A percentile compares a stretch with the other conserved stretches of the same genome.
phyloP scores from a whole-genome alignment of 2,329 filamentous ascomycete genomes.

The Colletotrichum sublineola region DNA sequence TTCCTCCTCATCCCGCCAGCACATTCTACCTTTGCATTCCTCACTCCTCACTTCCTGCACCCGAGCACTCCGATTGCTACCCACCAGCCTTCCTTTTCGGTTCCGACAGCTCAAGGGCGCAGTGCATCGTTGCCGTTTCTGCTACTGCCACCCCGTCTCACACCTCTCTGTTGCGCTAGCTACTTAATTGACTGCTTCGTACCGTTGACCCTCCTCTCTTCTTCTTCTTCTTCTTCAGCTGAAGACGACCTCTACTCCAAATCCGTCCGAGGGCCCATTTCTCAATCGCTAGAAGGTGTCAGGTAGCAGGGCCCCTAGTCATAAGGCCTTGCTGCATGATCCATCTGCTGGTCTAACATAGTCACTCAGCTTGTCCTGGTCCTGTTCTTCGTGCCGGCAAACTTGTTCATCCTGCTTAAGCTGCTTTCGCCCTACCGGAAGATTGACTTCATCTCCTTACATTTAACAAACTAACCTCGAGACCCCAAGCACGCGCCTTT shows the following conservation, averaged over 20 bases:
- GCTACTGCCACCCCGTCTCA: slow-evolving; percentile 22
- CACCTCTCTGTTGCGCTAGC: slow-evolving; percentile 1
- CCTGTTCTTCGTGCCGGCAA: slow-evolving; percentile 11
- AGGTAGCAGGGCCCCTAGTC: slow-evolving; percentile 26
- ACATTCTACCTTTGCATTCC: slow-evolving; percentile 3
- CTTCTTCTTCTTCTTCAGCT: slow-evolving; percentile 2
- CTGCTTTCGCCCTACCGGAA: slow-evolving; percentile 22
- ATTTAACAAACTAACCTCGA: slow-evolving; percentile 29
- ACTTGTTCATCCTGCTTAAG: slow-evolving; percentile 10
- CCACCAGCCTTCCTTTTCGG: background rate
- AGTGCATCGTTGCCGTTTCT: slow-evolving; percentile 11
- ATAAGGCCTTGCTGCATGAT: slow-evolving; percentile 30
- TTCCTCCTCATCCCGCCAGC: slow-evolving; percentile 7
- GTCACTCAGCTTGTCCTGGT: slow-evolving; percentile 13
- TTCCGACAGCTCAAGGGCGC: background rate
- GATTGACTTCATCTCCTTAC: slow-evolving; percentile 26
- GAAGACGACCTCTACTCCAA: slow-evolving; percentile 26
- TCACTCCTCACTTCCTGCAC: slow-evolving; percentile 13
- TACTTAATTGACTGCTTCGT: background rate
- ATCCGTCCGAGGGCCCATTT: slow-evolving; percentile 25
- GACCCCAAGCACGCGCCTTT: slow-evolving; percentile 33
- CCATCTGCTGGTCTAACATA: slow-evolving; percentile 33
- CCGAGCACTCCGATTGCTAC: slow-evolving; percentile 17
- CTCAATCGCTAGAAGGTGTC: slow-evolving; percentile 9
- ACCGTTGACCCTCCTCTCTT: background rate